Evolutionary conservation across 371 early-diverging fungal genomes (phyloP), one percentile per base, ranked within the genome.

Genomic region (Coemansia sp.): DNA sequence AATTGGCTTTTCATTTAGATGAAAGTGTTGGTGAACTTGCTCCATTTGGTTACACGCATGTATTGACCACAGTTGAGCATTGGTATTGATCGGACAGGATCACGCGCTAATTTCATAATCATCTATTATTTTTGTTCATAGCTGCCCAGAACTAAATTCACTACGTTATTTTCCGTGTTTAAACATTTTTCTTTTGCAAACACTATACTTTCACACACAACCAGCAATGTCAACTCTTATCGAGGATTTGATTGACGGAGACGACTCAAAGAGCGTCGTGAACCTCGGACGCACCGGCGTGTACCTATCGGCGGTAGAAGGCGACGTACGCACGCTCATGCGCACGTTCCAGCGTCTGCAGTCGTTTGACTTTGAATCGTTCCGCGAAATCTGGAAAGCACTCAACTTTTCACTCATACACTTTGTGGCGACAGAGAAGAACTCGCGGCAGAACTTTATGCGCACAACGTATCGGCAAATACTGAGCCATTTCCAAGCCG

Each of bases 371-470:
- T 77, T 78, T 61, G 63, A 40, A 40, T 60, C 71, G 37, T 78
- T 78, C 42, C 64, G 62, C 21, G 66, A 69, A 13, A 71, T 78
- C 18, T 78, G 78, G 78, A 68, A 61, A 62, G 68, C 62, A 39
- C 70, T 77, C 22, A 66, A 74, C 61, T 78, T 78, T 67, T 78
- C 78, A 54, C 64, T 78, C 34, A 64, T 78, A 18, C 78, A 78
- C 53, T 78, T 78, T 65, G 75, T 74, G 26, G 78, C 78, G 27
- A 78, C 77, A 8, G 78, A 78, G 48, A 78, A 74, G 61, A 69
- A 75, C 64, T 69, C 76, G 57, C 67, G 78, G 24, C 69, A 78
- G 45, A 77, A 78, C 71, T 75, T 78, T 61, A 78, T 78, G 78
- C 77, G 76, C 11, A 63, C 68, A 14, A 40, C 68, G 16, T 73